Evolutionary conservation across 495 filamentous ascomycete species (phyloP), one percentile per base, ranked within the genome.

Genomic region (Parmelia sp.): DNA sequence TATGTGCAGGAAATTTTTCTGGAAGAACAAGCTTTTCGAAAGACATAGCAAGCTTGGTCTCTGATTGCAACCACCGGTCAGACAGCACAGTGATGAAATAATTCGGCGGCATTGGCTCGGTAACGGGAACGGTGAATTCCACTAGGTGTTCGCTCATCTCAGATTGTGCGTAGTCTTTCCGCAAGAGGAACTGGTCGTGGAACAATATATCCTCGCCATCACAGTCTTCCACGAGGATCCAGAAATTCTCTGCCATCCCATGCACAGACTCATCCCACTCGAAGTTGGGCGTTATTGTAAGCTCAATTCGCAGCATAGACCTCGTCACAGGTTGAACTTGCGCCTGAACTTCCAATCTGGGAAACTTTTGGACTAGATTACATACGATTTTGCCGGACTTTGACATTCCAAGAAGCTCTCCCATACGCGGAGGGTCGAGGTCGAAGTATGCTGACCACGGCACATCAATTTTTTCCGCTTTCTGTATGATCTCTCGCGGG

Each of bases 51-150:
- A 99, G 78, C 71, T 92, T 95, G 10, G 92, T 95, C 76, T 97
- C 92, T 17, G 93, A 91, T 70, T 96, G 91, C 90, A 97, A 94
- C 94, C 94, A 99, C 62, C 95, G 82, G 69, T 99, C 94, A 4
- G 92, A 97, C 21, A 96, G 79, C 61, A 97, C 81, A 1, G 90
- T 91, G 71, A 99, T 91, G 77, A 99, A 99, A 76, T 97, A 97
- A 71, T 97, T 95, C 0, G 94, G 94, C 8, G 94, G 95, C 90
- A 97, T 96, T 1, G 94, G 94, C 70, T 99, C 94, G 3, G 91
- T 89, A 68, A 99, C 94, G 1, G 94, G 88, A 8, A 97, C 93
- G 0, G 95, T 97, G 71, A 99, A 96, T 65, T 97, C 94, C 39
- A 99, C 88, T n/a, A 96, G 76, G 70, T 99, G 94, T 73, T 97